Evolutionary conservation across 2,329 filamentous ascomycete species (phyloP).

Genomic region (Cladosporium sp.): DNA sequence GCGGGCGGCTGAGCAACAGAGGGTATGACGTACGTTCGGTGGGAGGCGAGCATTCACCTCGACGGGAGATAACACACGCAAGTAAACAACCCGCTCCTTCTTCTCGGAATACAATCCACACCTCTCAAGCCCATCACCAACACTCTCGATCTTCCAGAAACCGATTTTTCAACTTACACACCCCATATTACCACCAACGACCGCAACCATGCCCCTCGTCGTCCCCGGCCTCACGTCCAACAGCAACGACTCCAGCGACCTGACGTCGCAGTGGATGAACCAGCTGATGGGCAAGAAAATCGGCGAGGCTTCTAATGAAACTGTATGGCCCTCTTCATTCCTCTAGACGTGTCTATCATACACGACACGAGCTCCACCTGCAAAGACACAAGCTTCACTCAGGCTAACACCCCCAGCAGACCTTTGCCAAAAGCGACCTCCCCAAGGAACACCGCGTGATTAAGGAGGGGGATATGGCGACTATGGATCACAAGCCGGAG

Average conservation of each 20-base stretch:
- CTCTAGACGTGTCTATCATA: too few species aligned
- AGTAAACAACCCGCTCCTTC: too few species aligned
- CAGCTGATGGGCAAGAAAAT: conserved; percentile 50
- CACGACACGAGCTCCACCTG: too few species aligned
- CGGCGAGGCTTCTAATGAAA: conserved; percentile 42
- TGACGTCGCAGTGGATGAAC: conserved; percentile 41
- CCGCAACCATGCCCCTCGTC: conserved; percentile 45
- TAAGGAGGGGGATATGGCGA: conserved; percentile 42
- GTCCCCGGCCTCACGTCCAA: conserved; percentile 43
- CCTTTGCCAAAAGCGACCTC: conserved; percentile 47
- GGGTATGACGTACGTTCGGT: too few species aligned
- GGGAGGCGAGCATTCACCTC: too few species aligned
- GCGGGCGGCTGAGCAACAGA: too few species aligned
- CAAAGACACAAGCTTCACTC: too few species aligned
- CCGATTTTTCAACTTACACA: too few species aligned
- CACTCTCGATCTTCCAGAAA: too few species aligned
- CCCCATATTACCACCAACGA: not conserved
- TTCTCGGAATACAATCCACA: too few species aligned
- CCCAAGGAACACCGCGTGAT: conserved; percentile 45
- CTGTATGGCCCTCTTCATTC: conserved; percentile 28
- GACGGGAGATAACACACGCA: too few species aligned
- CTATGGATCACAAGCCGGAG: conserved; percentile 45
- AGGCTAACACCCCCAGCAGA: conserved; percentile 30
- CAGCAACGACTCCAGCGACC: conserved; percentile 28
- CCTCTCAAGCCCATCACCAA: too few species aligned